These are phyloP conservation scores for Carnegiea gigantea DNA, from an alignment of 179 eudicot genomes.

Conservation along the genomic window DNA sequence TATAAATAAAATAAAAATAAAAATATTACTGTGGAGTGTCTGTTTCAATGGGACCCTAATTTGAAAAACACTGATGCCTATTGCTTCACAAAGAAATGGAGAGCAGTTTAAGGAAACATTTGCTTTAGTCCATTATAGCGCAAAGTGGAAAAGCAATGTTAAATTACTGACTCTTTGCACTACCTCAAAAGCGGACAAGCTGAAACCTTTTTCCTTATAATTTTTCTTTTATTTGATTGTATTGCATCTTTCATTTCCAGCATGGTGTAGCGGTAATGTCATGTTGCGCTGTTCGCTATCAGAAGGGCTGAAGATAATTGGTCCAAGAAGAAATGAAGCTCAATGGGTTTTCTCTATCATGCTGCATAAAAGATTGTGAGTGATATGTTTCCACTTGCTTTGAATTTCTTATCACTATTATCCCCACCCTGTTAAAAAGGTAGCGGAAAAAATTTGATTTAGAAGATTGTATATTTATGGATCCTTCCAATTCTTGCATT, in stretches of 20 bases:
- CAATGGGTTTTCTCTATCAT: conserved; percentile 14
- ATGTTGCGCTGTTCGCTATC: conserved; percentile 19
- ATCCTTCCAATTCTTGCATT: not conserved
- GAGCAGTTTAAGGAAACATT: not conserved
- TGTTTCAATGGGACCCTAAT: not conserved
- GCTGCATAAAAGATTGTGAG: conserved; percentile 35
- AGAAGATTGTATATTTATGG: not conserved
- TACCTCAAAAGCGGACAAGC: not conserved
- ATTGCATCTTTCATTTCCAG: conserved; percentile 27
- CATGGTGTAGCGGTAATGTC: conserved; percentile 14
- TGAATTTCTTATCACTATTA: conserved; percentile 4
- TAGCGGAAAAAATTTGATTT: not conserved
- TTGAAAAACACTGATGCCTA: not conserved
- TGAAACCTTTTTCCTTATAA: not conserved
- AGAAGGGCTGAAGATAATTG: conserved; percentile 18
- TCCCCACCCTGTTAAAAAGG: not conserved
- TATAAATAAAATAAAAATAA: too few relatives aligned
- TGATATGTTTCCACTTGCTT: conserved; percentile 4
- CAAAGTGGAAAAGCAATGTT: not conserved
- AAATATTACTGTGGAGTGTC: not conserved
- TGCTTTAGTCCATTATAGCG: not conserved
- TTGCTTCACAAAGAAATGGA: not conserved
- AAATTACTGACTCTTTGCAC: not conserved
- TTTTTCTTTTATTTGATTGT: conserved; percentile 8
- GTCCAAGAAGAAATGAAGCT: conserved; percentile 17